phyloP scores from a whole-genome alignment of 2,329 filamentous ascomycete species.

The Trichophyton benhamiae region DNA sequence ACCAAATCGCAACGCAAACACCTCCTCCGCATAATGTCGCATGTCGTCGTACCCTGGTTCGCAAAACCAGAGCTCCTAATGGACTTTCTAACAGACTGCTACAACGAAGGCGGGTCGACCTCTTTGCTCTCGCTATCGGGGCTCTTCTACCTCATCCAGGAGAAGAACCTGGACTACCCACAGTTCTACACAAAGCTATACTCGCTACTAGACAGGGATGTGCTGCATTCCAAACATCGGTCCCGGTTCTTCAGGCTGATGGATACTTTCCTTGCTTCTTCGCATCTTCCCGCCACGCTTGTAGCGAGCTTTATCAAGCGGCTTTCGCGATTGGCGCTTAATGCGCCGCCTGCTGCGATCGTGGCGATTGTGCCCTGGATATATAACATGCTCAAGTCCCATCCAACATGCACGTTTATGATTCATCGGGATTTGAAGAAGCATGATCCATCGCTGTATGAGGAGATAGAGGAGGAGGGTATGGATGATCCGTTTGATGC shows the following conservation, averaged over 20 bases:
- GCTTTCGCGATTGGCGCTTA: constrained; percentile 71
- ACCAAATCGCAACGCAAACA: constrained; percentile 64
- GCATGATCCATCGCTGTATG: constrained; percentile 1
- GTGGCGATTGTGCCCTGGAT: constrained; percentile 84
- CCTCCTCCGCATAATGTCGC: constrained; percentile 62
- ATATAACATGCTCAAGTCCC: constrained; percentile 84
- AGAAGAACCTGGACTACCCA: constrained; percentile 91
- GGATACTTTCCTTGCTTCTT: constrained; percentile 79
- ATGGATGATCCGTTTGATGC: constrained; percentile 66
- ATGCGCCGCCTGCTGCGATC: constrained; percentile 77
- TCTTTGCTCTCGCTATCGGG: constrained; percentile 82
- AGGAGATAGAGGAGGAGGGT: constrained; percentile 49
- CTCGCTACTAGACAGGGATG: constrained; percentile 70
- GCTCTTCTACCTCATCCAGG: constrained; percentile 85
- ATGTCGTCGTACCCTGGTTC: constrained; percentile 80
- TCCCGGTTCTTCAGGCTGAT: constrained; percentile 86
- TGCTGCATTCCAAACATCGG: constrained; percentile 88
- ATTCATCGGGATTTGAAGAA: constrained; percentile 55
- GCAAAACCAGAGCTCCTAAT: constrained; percentile 75
- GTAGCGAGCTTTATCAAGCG: constrained; percentile 95
- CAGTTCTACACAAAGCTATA: constrained; percentile 91
- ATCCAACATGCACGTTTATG: constrained; percentile 91
- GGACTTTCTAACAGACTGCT: constrained; percentile 94
- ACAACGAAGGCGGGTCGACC: constrained; percentile 72
- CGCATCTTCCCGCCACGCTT: constrained; percentile 78